Evolutionary conservation across 176 grass and related monocot species (phyloP).

Genomic region (Stipa capillata): DNA sequence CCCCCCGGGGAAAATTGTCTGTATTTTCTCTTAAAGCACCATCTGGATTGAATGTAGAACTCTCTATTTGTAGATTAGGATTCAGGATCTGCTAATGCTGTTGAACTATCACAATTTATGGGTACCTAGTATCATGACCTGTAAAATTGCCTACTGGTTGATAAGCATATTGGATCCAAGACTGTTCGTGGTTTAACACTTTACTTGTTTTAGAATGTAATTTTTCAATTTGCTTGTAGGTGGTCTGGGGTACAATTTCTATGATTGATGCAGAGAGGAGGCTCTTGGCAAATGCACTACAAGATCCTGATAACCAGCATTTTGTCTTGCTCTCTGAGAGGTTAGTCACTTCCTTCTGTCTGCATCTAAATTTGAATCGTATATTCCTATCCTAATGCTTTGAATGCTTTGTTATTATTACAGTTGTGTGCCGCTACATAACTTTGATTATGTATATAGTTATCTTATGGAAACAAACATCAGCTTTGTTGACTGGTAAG

Average conservation of each 20-base stretch:
- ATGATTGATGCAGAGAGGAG: constrained; percentile 97
- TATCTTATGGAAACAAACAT: constrained; percentile 94
- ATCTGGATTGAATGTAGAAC: too few species aligned
- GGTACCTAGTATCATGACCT: background rate
- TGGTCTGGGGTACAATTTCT: constrained; percentile 88
- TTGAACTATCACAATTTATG: background rate
- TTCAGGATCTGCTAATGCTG: background rate
- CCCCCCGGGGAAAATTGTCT: too few species aligned
- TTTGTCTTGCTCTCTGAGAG: constrained; percentile 96
- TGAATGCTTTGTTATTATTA: constrained; percentile 18
- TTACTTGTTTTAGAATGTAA: constrained; percentile 10
- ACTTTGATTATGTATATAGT: constrained; percentile 97
- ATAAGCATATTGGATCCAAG: background rate
- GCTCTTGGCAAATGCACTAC: constrained; percentile 84
- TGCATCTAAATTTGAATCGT: constrained; percentile 5
- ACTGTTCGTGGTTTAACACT: background rate
- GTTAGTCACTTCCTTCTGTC: constrained; percentile 23
- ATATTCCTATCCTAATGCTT: constrained; percentile 5
- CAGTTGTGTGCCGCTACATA: constrained; percentile 96
- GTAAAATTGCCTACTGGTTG: background rate
- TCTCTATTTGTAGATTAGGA: background rate
- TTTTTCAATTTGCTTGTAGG: constrained; percentile 34
- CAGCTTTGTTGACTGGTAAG: constrained; percentile 99
- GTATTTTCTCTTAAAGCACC: too few species aligned
- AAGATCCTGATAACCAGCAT: constrained; percentile 92